A percentile compares a stretch with the other conserved stretches of the same genome.
phyloP scores from a whole-genome alignment of 176 grass and related monocot species.

The Phragmites australis region DNA sequence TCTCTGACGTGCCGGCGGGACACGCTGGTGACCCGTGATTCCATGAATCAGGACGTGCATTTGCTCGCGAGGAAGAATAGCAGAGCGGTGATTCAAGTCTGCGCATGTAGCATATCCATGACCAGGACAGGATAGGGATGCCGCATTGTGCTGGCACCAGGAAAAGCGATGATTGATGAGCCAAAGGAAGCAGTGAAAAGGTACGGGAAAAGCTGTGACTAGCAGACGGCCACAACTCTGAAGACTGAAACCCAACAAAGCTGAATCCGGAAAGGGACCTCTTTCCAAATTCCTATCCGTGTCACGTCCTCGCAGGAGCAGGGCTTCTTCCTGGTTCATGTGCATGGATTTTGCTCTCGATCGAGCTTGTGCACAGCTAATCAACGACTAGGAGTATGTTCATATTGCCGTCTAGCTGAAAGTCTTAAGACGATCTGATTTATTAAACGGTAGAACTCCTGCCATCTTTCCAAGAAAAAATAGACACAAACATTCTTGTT shows the following conservation, averaged over 20 bases:
- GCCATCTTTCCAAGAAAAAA: no score
- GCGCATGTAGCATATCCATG: neutral
- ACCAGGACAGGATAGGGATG: neutral
- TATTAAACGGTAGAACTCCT: no score
- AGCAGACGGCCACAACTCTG: slow-evolving; percentile 23
- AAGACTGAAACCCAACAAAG: slow-evolving; percentile 12
- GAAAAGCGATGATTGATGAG: neutral
- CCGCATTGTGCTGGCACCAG: neutral
- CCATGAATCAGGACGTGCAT: no score
- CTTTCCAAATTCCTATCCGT: neutral
- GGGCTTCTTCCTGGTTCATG: neutral
- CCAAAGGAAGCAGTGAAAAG: no score
- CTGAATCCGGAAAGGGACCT: slow-evolving; percentile 3
- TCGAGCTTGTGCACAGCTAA: neutral
- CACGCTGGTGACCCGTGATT: neutral
- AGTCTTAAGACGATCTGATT: no score
- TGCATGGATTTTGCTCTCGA: neutral
- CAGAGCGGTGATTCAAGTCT: no score
- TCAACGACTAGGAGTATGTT: no score
- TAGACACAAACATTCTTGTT: neutral
- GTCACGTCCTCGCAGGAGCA: neutral
- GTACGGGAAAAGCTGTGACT: neutral
- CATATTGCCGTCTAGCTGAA: no score
- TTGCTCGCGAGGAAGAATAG: no score
- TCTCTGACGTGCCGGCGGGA: neutral